Evolutionary conservation across 306 rosid genomes (phyloP), one percentile per base, ranked within the genome.

Genomic region (Dryas octopetala): DNA sequence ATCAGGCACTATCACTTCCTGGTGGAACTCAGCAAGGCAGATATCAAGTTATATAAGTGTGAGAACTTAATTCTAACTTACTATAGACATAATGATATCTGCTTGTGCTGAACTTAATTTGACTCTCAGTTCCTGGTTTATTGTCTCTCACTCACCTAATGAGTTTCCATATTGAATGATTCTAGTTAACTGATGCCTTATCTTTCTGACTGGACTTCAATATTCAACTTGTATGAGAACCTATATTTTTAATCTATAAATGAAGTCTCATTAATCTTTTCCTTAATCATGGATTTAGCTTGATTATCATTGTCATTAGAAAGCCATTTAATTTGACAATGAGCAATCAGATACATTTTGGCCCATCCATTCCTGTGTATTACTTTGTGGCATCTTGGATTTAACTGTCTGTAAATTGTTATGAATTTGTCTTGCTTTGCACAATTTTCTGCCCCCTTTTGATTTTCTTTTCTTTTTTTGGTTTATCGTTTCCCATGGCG

Each of bases 1-100:
- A 88, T 80, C 97, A 90, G 79, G 90, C 97, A 71, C 76, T 91
- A 86, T 94, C 93, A 74, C 89, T 89, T 67, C 97, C 96, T 26
- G 96, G 96, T 75, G 98, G 94, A 83, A 72, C 89, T 65, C 98
- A 93, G 78, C 96, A 91, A 6, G 97, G 98, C 75, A 89, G 90
- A 91, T 93, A 93, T 82, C 89, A 95, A 70, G 97, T 93, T 84
- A 68, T 91, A 45, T 93, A 75, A 89, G 80, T 63, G 93, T 91
- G 82, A 79, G 91, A 75, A 76, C 71, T 74, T 65, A 55, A 55
- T 82, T 74, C 76, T 53, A 51, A 6, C 68, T 82, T 73, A 55
- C 38, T 58, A 14, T 23, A 5, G 70, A 54, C 61, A 38, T 74
- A 15, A 14, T 72, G 19, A 73, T 71, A 19, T 60, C 66, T 66